Percentiles rank a stretch among this genome's conserved stretches.
These are phyloP conservation scores for Fusarium pseudocircinatum DNA, from an alignment of 2,329 filamentous ascomycete genomes.

Conservation along the genomic window DNA sequence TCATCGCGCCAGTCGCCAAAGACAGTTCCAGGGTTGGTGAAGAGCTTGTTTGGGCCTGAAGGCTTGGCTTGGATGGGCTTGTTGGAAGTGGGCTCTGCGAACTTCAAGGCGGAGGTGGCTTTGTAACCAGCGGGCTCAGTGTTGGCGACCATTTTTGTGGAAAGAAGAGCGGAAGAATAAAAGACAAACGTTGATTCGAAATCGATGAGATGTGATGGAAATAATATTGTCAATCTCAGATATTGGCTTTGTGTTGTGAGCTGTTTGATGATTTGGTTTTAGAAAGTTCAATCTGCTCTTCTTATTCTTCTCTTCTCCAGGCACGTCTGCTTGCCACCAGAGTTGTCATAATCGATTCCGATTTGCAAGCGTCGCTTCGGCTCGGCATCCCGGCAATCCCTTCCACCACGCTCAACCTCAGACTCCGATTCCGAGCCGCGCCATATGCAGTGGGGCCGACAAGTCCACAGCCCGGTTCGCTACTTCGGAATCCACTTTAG, in stretches of 20 bases:
- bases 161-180: rapidly evolving
- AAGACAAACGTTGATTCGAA: rapidly evolving
- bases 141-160: not conserved
- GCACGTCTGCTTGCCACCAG: rapidly evolving
- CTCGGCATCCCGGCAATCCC: not conserved
- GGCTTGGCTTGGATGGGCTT: constrained; percentile 10
- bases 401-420: rapidly evolving
- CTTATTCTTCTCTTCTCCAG: not conserved
- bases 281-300: not conserved
- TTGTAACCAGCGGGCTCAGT: not conserved
- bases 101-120: not conserved
- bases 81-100: not conserved
- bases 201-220: not conserved
- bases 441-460: not conserved
- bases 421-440: constrained; percentile 9
- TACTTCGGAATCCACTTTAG: not conserved
- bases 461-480: not conserved
- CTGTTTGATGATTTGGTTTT: not conserved
- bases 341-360: not conserved
- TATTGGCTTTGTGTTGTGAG: not conserved
- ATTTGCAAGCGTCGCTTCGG: not conserved
- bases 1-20: constrained; percentile 16
- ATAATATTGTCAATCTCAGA: rapidly evolving
- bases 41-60: constrained; percentile 7
- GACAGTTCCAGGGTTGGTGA: not conserved